These are phyloP conservation scores for Antarctomyces pellizariae DNA, from an alignment of 495 filamentous ascomycete genomes.

Conservation along the genomic window DNA sequence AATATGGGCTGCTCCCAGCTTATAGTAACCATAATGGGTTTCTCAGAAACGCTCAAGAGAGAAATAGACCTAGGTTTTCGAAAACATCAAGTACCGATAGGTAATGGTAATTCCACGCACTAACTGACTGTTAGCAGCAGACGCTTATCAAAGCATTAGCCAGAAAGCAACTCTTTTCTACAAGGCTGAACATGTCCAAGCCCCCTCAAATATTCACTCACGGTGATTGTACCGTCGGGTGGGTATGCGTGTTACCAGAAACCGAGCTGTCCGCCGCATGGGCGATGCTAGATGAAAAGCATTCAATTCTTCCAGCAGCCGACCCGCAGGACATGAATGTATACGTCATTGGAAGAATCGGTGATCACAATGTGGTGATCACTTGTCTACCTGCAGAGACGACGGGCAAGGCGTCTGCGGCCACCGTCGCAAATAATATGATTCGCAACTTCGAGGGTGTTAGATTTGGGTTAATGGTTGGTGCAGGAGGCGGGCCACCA, in stretches of 20 bases:
- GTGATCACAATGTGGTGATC: slow-evolving; percentile 16
- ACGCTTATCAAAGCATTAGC: too few species aligned
- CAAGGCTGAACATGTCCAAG: too few species aligned
- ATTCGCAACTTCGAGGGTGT: slow-evolving; percentile 6
- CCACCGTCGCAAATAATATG: slow-evolving; percentile 10
- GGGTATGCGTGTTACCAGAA: slow-evolving; percentile 23
- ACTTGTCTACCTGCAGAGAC: slow-evolving; percentile 12
- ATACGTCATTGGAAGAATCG: slow-evolving; percentile 17
- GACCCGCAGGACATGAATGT: slow-evolving; percentile 9
- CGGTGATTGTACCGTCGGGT: slow-evolving; percentile 23
- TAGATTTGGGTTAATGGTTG: slow-evolving; percentile 5
- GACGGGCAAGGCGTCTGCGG: slow-evolving; percentile 13
- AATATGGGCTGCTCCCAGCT: too few species aligned
- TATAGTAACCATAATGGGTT: too few species aligned
- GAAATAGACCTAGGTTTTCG: too few species aligned
- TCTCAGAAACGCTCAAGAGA: too few species aligned
- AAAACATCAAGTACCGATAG: too few species aligned
- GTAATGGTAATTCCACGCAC: too few species aligned
- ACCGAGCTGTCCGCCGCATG: slow-evolving; percentile 21
- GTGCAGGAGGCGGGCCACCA: slow-evolving; percentile 6
- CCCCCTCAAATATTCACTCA: slow-evolving; percentile 3
- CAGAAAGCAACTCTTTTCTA: too few species aligned
- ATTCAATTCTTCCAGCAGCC: slow-evolving; percentile 4
- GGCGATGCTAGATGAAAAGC: slow-evolving; percentile 21
- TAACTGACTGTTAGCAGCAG: too few species aligned